Conservation (phyloP, 75 land plant species). For the Sequoia sempervirens region DNA sequence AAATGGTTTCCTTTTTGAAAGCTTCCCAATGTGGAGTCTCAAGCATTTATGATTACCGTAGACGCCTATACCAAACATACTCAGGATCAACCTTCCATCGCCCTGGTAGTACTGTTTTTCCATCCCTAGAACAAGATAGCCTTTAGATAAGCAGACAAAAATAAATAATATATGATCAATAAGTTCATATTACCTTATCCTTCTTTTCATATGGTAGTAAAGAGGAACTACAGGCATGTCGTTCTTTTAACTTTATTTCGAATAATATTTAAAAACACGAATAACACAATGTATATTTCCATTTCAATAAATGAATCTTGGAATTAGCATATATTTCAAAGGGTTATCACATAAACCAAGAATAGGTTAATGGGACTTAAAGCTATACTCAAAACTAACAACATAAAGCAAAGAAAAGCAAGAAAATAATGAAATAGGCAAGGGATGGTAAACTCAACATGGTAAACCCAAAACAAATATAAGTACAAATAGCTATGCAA, state of each 20-base stretch:
- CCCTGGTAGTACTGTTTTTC: background rate
- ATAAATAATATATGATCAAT: background rate
- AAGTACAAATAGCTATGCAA: too few relatives aligned
- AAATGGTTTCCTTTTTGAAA: slow-evolving; percentile 9
- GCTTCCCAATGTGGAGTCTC: background rate
- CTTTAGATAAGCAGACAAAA: background rate
- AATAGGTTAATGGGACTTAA: too few relatives aligned
- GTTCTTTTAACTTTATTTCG: background rate
- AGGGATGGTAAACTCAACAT: too few relatives aligned
- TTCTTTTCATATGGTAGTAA: background rate
- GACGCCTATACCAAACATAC: slow-evolving; percentile 27
- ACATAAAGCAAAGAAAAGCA: too few relatives aligned
- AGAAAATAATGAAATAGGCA: too few relatives aligned
- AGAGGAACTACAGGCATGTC: background rate
- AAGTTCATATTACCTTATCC: background rate
- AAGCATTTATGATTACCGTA: background rate
- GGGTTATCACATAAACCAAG: background rate
- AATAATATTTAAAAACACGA: background rate
- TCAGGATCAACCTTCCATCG: slow-evolving; percentile 8
- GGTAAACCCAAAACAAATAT: too few relatives aligned
- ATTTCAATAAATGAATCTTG: background rate
- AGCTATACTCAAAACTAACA: too few relatives aligned
- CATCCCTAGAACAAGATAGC: background rate
- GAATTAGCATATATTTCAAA: background rate
- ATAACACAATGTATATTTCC: background rate